Evolutionary conservation across 345 rosid species (phyloP), one percentile per base, ranked within the genome.

Genomic region (Populus pruinosa): DNA sequence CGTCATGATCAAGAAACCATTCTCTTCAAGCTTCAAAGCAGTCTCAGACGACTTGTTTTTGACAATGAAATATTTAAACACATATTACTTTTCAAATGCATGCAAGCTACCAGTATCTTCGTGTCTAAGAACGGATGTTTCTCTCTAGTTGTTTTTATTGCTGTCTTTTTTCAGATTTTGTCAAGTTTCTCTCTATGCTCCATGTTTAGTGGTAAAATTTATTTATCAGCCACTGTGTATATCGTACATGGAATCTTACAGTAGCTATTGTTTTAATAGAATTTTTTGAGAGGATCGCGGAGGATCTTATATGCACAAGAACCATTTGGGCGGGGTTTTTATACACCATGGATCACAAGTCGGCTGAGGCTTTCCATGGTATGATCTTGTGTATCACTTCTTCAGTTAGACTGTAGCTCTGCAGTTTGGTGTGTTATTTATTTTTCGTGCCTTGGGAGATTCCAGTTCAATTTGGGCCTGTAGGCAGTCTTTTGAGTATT

Each of bases 311-410:
- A 50, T 76, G 39, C 21, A 17, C 72, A 2, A 36, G 49, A 67
- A 67, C 0, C 39, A 20, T 65, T 50, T 14, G 70, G 27, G 69
- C 14, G 18, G 41, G 17, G 2, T 35, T 29, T 68, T 69, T 25
- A 25, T 16, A 27, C 73, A 7, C 9, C n/a, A 76, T 56, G 79
- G 79, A 69, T 47, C 20, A 20, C 23, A 64, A 47, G 23, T 20
- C 73, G 4, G 64, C 27, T 25, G 65, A 67, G 23, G 63, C 36
- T 49, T 56, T 71, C 25, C 74, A 55, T 56, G 79, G 79, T 76
- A 76, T 25, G 43, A 18, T 18, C 25, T 65, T 75, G 23, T 16
- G 23, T 6, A 43, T 31, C 31, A 11, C 17, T 67, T 53, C 29
- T 35, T 25, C 72, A 67, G 7, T 76, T n/a, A 41, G 36, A 44